Percentiles rank a stretch among this genome's conserved stretches.
These are phyloP conservation scores for Fusarium nisikadoi DNA, from an alignment of 2,329 filamentous ascomycete genomes.

Conservation along the genomic window DNA sequence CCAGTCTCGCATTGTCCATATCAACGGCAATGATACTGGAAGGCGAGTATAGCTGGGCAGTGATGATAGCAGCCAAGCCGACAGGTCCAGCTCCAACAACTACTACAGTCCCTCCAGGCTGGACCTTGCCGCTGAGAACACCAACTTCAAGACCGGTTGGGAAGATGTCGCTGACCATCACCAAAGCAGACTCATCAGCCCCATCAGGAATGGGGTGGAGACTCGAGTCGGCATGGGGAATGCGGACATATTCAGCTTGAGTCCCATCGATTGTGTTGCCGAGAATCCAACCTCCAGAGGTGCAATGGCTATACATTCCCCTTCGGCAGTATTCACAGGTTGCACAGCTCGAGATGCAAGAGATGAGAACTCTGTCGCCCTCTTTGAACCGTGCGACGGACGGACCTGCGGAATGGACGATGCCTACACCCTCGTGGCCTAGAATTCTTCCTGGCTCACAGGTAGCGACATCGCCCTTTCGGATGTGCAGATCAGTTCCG, in stretches of 20 bases:
- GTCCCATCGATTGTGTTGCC: conserved; percentile 65
- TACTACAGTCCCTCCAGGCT: conserved; percentile 62
- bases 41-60: conserved; percentile 65
- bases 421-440: conserved; percentile 65
- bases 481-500: conserved; percentile 66
- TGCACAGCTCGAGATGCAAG: conserved; percentile 62
- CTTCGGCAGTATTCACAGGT: conserved; percentile 61
- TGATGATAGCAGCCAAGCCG: conserved; percentile 65
- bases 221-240: conserved; percentile 61
- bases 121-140: conserved; percentile 61
- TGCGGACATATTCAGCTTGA: conserved; percentile 66
- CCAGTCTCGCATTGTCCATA: conserved; percentile 58
- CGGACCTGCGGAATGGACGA: conserved; percentile 57
- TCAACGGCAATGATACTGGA: conserved; percentile 63
- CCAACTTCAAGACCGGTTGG: conserved; percentile 67
- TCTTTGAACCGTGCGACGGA: conserved; percentile 58
- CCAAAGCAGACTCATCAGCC: conserved; percentile 54
- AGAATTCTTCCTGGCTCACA: conserved; percentile 58
- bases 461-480: conserved; percentile 63
- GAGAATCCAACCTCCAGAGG: conserved; percentile 64
- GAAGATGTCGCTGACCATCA: conserved; percentile 66
- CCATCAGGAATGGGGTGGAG: conserved; percentile 57
- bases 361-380: conserved; percentile 63
- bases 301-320: conserved; percentile 64
- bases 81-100: conserved; percentile 67